Conservation (phyloP, 2,329 filamentous ascomycete genomes). For the Fusarium sp. region DNA sequence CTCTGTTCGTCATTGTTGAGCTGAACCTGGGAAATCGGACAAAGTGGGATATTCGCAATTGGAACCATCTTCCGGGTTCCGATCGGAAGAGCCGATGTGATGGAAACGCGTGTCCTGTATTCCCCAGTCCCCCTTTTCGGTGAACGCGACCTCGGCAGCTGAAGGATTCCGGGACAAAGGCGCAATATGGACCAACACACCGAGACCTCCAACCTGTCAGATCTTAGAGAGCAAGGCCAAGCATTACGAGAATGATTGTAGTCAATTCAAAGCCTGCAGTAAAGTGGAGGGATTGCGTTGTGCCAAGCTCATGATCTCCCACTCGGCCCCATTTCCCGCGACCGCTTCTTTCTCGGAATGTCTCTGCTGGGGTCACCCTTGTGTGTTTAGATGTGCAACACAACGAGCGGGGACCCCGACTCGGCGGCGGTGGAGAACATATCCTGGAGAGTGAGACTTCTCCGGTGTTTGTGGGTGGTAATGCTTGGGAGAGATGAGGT, state of each 20-base stretch:
- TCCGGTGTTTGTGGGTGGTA: not conserved
- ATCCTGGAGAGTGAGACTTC: not conserved
- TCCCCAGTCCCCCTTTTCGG: not conserved
- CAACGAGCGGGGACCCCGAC: conserved; percentile 1
- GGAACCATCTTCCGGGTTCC: not conserved
- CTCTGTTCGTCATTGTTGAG: not conserved
- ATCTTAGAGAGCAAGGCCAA: not conserved
- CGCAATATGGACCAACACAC: not conserved
- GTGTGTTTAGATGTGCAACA: not conserved
- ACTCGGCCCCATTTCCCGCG: not conserved
- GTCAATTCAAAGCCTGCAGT: not conserved
- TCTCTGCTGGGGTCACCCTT: not conserved
- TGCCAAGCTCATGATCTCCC: conserved; percentile 2
- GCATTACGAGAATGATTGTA: not conserved
- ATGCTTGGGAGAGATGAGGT: not conserved
- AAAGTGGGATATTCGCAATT: not conserved
- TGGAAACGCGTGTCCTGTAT: not conserved
- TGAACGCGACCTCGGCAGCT: not conserved
- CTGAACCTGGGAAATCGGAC: not conserved
- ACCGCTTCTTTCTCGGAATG: not conserved
- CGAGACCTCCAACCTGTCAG: not conserved
- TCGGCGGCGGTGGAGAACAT: not conserved
- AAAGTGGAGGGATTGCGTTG: not conserved
- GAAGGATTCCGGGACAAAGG: not conserved
- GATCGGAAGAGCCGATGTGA: not conserved